Percentiles rank a stretch among this genome's conserved stretches.
Evolutionary conservation across 192 early-diverging fungal genomes (phyloP).

Genomic region (Kappamyces sp.): DNA sequence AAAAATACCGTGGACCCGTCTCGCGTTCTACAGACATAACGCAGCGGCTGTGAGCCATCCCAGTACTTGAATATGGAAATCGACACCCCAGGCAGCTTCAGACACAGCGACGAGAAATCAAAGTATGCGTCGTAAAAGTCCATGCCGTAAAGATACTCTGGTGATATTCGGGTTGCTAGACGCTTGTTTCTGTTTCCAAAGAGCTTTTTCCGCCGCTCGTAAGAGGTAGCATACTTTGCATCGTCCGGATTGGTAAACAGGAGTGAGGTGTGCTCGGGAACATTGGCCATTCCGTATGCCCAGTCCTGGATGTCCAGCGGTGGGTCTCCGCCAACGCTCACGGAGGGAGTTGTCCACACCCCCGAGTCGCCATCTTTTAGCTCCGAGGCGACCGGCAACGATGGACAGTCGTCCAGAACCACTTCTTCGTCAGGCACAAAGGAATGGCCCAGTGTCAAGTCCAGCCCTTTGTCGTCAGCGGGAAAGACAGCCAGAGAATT

Average conservation of each 20-base stretch:
- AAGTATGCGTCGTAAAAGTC: constrained; percentile 43
- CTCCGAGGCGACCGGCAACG: too few relatives aligned
- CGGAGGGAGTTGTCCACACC: too few relatives aligned
- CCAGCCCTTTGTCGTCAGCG: background rate
- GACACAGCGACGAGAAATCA: constrained; percentile 27
- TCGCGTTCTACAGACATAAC: constrained; percentile 15
- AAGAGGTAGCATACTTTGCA: constrained; percentile 13
- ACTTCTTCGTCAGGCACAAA: too few relatives aligned
- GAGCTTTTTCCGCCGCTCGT: constrained; percentile 35
- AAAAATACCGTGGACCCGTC: constrained; percentile 27
- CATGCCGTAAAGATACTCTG: constrained; percentile 30
- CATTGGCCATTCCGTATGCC: constrained; percentile 21
- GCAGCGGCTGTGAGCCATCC: constrained; percentile 34
- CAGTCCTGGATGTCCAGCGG: constrained; percentile 17
- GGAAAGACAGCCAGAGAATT: constrained; percentile 20
- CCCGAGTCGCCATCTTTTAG: too few relatives aligned
- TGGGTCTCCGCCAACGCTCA: too few relatives aligned
- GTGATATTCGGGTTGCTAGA: constrained; percentile 8
- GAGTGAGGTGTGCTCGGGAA: constrained; percentile 24
- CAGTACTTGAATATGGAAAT: constrained; percentile 31
- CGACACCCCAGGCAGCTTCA: constrained; percentile 36
- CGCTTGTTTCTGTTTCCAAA: constrained; percentile 21
- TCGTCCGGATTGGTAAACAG: constrained; percentile 17
- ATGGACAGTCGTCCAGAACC: too few relatives aligned
- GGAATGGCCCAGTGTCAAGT: too few relatives aligned